phyloP scores from a whole-genome alignment of 768 basidiomycete genomes.

The Rhodotorula graminis region DNA sequence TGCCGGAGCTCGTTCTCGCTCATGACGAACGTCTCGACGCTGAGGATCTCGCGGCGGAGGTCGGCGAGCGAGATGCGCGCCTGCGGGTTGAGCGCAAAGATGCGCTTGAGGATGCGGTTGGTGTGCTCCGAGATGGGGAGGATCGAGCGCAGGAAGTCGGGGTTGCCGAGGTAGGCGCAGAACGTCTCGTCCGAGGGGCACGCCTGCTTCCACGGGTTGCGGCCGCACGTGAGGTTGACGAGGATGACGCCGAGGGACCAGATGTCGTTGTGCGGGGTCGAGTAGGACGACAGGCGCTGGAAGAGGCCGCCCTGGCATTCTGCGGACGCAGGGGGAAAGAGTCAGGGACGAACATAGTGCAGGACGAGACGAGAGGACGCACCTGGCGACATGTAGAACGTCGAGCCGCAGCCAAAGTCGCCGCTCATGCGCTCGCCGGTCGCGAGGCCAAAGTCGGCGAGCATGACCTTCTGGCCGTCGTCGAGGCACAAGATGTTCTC shows the following conservation, averaged over 20 bases:
- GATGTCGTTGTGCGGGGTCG: constrained; percentile 78
- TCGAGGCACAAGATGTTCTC: constrained; percentile 80
- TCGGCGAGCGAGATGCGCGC: constrained; percentile 62
- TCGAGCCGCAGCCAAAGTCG: constrained; percentile 91
- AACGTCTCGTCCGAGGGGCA: constrained; percentile 67
- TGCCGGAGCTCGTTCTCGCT: constrained; percentile 39
- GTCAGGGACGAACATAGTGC: constrained; percentile 2
- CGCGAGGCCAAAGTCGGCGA: constrained; percentile 92
- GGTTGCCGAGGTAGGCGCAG: constrained; percentile 63
- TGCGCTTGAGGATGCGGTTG: constrained; percentile 63
- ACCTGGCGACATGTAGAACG: constrained; percentile 96
- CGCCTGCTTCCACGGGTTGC: constrained; percentile 73
- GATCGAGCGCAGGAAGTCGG: constrained; percentile 60
- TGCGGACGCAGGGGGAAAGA: constrained; percentile 24
- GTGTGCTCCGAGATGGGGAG: constrained; percentile 68
- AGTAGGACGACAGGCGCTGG: constrained; percentile 55
- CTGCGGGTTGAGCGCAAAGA: constrained; percentile 65
- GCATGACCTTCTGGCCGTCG: constrained; percentile 63
- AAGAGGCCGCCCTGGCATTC: constrained; percentile 57
- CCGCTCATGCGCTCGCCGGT: constrained; percentile 77
- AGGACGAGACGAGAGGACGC: constrained; percentile 23
- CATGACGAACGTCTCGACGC: constrained; percentile 42
- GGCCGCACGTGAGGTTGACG: constrained; percentile 72
- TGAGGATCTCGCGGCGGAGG: constrained; percentile 56
- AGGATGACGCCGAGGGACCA: constrained; percentile 86